A percentile compares a stretch with the other conserved stretches of the same genome.
Conservation (phyloP, 2,329 filamentous ascomycete species). For the Curvularia sp. region DNA sequence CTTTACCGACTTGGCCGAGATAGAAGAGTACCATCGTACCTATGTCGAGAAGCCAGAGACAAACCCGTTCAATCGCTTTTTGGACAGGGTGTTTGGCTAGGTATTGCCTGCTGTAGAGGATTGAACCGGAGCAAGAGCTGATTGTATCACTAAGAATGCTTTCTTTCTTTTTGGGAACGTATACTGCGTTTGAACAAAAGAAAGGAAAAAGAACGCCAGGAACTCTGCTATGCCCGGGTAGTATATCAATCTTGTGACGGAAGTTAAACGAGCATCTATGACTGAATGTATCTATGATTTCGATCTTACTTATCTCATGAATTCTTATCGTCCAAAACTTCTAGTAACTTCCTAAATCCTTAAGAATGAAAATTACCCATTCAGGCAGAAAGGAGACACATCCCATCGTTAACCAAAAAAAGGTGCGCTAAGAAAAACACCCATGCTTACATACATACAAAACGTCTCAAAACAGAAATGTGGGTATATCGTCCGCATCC, state of each 20-base stretch:
- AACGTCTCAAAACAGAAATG: conserved; percentile 52
- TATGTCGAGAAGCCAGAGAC: conserved; percentile 63
- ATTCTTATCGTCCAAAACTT: too few species aligned
- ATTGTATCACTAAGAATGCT: neutral
- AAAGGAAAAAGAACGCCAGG: too few species aligned
- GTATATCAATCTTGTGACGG: neutral
- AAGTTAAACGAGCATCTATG: neutral
- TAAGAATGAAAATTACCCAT: too few species aligned
- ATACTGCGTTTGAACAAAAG: neutral
- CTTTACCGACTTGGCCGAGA: conserved; percentile 66
- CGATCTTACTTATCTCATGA: neutral
- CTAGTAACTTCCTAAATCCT: neutral
- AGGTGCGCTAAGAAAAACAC: neutral
- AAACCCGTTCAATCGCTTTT: conserved; percentile 51
- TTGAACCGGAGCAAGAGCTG: neutral
- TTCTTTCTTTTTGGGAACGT: neutral
- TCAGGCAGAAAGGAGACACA: neutral
- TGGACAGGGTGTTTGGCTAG: conserved; percentile 56
- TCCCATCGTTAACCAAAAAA: neutral
- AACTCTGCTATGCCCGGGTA: neutral
- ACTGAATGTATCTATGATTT: neutral
- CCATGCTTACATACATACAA: neutral
- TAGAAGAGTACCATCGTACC: conserved; percentile 71
- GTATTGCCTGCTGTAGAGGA: neutral
- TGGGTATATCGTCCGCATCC: conserved; percentile 53